phyloP scores from a whole-genome alignment of 306 rosid genomes.

The Begonia loranthoides region DNA sequence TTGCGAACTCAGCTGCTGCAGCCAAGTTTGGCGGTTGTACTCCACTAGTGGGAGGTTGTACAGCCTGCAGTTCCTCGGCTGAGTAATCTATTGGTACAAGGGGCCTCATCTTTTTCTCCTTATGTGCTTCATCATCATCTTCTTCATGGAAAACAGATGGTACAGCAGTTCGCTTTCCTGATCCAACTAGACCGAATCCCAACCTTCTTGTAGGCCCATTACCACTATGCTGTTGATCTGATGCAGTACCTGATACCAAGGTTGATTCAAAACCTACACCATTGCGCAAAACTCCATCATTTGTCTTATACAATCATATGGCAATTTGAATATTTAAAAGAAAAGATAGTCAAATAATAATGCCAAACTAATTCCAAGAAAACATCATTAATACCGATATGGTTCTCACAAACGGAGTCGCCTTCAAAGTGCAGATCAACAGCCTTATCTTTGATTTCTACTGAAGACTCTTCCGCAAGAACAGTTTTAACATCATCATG shows the following conservation, averaged over 20 bases:
- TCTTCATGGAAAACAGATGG: conserved; percentile 90
- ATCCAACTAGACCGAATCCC: conserved; percentile 92
- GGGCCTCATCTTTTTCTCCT: conserved; percentile 96
- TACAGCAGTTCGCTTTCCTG: conserved; percentile 88
- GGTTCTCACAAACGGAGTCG: conserved; percentile 35
- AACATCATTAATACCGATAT: conserved; percentile 26
- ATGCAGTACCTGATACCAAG: conserved; percentile 27
- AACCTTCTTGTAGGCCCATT: conserved; percentile 66
- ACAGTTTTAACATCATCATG: conserved; percentile 27
- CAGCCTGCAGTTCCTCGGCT: conserved; percentile 90
- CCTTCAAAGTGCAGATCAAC: conserved; percentile 26
- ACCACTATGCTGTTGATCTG: conserved; percentile 53
- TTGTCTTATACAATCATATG: conserved; percentile 23
- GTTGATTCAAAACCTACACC: conserved; percentile 41
- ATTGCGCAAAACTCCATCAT: conserved; percentile 38
- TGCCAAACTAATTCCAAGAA: too few relatives aligned
- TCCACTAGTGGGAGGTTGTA: conserved; percentile 52
- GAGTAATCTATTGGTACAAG: conserved; percentile 97
- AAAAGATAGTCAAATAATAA: too few relatives aligned
- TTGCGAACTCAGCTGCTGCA: conserved; percentile 98
- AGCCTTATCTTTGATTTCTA: conserved; percentile 28
- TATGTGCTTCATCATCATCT: conserved; percentile 88
- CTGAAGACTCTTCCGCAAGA: conserved; percentile 27
- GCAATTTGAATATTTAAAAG: not conserved
- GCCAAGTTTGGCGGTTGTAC: conserved; percentile 72